Conservation (phyloP, 352 stramenopile species). For the Globisporangium polare region DNA sequence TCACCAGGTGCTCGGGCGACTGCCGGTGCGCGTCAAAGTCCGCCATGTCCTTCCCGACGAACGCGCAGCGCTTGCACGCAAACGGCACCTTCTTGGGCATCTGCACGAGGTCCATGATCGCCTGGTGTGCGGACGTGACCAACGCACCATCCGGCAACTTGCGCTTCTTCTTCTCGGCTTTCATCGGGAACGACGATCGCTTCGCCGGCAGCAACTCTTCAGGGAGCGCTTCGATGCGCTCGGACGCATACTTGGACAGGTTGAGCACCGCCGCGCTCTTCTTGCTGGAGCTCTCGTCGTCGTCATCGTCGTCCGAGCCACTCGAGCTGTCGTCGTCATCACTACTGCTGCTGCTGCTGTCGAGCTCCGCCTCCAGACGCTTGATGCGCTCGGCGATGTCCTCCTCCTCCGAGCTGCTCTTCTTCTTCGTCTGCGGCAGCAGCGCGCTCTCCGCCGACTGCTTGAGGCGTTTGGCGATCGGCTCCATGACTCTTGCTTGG, state of each 20-base stretch:
- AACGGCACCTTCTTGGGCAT: constrained; percentile 79
- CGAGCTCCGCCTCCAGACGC: constrained; percentile 64
- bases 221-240: constrained; percentile 62
- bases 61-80: constrained; percentile 75
- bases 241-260: constrained; percentile 58
- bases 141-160: constrained; percentile 25
- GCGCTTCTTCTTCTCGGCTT: constrained; percentile 40
- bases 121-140: constrained; percentile 23
- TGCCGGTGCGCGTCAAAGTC: constrained; percentile 55
- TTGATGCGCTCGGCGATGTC: constrained; percentile 68
- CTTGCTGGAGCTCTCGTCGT: neutral
- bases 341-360: constrained; percentile 20
- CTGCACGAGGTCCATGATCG: constrained; percentile 42
- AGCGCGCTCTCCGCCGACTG: constrained; percentile 69
- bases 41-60: constrained; percentile 67
- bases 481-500: constrained; percentile 37
- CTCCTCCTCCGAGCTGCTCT: constrained; percentile 28
- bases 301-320: constrained; percentile 22
- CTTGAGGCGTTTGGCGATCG: constrained; percentile 79
- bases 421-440: constrained; percentile 20
- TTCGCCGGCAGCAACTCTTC: constrained; percentile 45
- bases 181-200: constrained; percentile 18
- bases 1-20: constrained; percentile 44
- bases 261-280: constrained; percentile 37
- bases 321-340: constrained; percentile 22